Evolutionary conservation across 805 yeast genomes (phyloP).

Genomic region (Sugiyamaella valdiviana): DNA sequence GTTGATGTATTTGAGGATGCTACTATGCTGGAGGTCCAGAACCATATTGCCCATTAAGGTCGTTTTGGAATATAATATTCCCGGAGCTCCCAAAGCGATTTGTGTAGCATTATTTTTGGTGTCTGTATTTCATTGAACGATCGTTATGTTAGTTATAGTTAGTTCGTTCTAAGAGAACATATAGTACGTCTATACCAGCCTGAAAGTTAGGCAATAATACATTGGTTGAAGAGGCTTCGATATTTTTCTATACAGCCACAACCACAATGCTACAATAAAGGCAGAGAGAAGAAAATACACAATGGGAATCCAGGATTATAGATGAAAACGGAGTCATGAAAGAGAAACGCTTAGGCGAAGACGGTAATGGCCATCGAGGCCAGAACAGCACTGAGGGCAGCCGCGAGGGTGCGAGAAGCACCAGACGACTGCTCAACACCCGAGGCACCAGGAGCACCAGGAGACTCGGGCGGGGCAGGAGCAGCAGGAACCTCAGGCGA

Average conservation of each 20-base stretch:
- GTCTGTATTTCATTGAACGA: too few relatives aligned
- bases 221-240: too few relatives aligned
- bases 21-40: background rate
- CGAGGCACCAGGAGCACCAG: background rate
- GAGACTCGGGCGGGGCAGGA: too few relatives aligned
- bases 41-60: background rate
- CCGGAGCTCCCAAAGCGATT: too few relatives aligned
- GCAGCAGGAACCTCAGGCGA: too few relatives aligned
- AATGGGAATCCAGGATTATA: background rate
- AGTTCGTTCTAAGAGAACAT: too few relatives aligned
- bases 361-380: background rate
- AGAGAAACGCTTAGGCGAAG: background rate
- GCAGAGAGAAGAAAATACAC: background rate
- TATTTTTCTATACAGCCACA: background rate
- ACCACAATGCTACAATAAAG: too few relatives aligned
- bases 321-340: background rate
- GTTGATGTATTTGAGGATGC: conserved; percentile 14
- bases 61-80: too few relatives aligned
- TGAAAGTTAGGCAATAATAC: too few relatives aligned
- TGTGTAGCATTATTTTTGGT: too few relatives aligned
- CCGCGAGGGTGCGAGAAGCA: conserved; percentile 1
- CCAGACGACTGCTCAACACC: conserved; percentile 1
- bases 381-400: background rate
- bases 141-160: too few relatives aligned
- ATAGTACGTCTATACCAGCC: too few relatives aligned